Evolutionary conservation across 345 rosid genomes (phyloP).

Genomic region (Ailanthus altissimus): DNA sequence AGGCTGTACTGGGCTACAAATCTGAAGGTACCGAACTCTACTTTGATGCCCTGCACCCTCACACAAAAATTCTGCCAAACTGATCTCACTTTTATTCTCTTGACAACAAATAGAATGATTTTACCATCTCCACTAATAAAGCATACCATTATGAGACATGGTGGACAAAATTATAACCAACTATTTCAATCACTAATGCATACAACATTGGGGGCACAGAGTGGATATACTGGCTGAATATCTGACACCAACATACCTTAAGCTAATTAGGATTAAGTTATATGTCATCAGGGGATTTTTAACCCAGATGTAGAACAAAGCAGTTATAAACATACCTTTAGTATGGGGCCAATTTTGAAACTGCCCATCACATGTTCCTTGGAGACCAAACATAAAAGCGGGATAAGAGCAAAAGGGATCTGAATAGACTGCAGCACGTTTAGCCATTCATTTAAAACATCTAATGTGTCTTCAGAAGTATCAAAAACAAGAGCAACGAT

Average conservation of each 20-base stretch:
- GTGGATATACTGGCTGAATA: neutral
- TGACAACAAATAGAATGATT: neutral
- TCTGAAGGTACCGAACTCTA: neutral
- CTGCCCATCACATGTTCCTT: constrained; percentile 82
- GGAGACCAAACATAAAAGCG: constrained; percentile 80
- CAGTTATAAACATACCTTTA: constrained; percentile 51
- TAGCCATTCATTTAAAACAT: constrained; percentile 84
- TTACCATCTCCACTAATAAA: neutral
- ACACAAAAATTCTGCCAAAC: too few relatives aligned
- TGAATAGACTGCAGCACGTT: constrained; percentile 86
- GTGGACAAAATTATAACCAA: neutral
- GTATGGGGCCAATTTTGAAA: constrained; percentile 72
- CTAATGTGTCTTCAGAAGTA: constrained; percentile 63
- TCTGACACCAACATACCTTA: neutral
- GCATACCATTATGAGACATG: neutral
- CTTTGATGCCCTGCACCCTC: neutral
- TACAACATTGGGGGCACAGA: too few relatives aligned
- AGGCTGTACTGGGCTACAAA: neutral
- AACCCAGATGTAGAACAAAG: constrained; percentile 1
- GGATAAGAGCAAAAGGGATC: constrained; percentile 90
- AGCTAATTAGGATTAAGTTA: neutral
- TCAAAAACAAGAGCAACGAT: constrained; percentile 79
- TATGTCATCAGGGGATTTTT: neutral
- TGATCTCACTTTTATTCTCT: too few relatives aligned
- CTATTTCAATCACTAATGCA: neutral